Percentiles rank a stretch among this genome's conserved stretches.
Evolutionary conservation across 148 eudicot genomes (phyloP).

Genomic region (Spergularia bocconei): DNA sequence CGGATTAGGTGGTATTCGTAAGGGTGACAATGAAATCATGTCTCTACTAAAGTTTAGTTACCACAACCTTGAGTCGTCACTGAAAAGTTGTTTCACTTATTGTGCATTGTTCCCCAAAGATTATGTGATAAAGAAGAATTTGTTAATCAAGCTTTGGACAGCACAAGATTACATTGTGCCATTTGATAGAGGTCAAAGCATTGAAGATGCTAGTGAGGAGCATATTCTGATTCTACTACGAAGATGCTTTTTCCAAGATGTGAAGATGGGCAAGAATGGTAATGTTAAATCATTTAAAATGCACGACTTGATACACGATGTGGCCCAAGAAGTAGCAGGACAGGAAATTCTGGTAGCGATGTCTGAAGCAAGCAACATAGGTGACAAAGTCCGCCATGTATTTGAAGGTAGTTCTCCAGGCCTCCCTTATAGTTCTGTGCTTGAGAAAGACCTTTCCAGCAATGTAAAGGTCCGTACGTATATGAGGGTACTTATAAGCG

Average conservation of each 20-base stretch:
- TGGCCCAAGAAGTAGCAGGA: slow-evolving; percentile 4
- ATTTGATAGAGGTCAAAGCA: too few relatives aligned
- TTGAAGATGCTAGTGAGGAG: too few relatives aligned
- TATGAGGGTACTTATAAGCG: background rate
- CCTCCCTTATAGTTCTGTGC: slow-evolving; percentile 19
- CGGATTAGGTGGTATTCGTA: too few relatives aligned
- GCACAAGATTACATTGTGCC: background rate
- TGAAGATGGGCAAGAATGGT: too few relatives aligned
- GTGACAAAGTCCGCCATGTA: background rate
- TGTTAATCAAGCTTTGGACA: slow-evolving; percentile 9
- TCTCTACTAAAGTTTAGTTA: too few relatives aligned
- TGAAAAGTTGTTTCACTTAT: background rate
- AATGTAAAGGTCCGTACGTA: background rate
- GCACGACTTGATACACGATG: background rate
- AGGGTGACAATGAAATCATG: too few relatives aligned
- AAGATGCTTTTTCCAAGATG: too few relatives aligned
- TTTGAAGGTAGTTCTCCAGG: background rate
- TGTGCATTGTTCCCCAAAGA: slow-evolving; percentile 10
- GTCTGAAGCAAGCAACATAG: background rate
- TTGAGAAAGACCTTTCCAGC: background rate
- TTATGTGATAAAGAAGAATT: background rate
- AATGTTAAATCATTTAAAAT: too few relatives aligned
- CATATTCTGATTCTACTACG: too few relatives aligned
- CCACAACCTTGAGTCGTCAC: too few relatives aligned
- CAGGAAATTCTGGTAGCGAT: background rate